These are phyloP conservation scores for Nyssa sinensis DNA, from an alignment of 148 eudicot genomes.

Conservation along the genomic window DNA sequence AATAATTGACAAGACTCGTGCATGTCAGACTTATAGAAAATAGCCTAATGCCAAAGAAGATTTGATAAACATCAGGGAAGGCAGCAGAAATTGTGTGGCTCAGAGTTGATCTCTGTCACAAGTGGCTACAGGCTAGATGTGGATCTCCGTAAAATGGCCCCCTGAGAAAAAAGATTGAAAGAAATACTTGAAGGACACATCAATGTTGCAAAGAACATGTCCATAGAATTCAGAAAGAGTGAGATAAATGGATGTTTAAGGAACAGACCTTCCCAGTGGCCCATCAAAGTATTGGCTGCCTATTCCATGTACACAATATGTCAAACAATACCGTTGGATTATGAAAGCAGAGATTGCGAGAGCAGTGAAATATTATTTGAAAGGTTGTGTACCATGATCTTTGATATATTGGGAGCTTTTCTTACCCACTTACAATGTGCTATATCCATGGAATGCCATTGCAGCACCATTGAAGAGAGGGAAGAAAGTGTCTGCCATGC, in stretches of 20 bases:
- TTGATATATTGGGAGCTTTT: constrained; percentile 40
- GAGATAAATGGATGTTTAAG: constrained; percentile 24
- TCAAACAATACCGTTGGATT: constrained; percentile 32
- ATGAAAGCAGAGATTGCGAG: constrained; percentile 12
- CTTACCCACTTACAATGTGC: constrained; percentile 35
- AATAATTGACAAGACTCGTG: constrained; percentile 33
- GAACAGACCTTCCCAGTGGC: constrained; percentile 41
- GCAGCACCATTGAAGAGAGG: constrained; percentile 42
- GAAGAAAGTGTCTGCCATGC: constrained; percentile 38
- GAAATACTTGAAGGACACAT: constrained; percentile 35
- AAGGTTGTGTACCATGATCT: constrained; percentile 35
- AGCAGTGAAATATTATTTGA: constrained; percentile 30
- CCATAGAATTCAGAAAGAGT: constrained; percentile 23
- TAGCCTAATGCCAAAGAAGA: constrained; percentile 22
- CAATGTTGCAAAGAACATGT: constrained; percentile 31
- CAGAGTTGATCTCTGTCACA: constrained; percentile 38
- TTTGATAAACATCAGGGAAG: constrained; percentile 24
- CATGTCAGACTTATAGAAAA: constrained; percentile 35
- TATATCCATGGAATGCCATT: constrained; percentile 39
- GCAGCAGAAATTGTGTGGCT: constrained; percentile 51
- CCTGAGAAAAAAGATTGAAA: constrained; percentile 23
- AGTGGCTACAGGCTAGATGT: constrained; percentile 58
- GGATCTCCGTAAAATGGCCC: constrained; percentile 34
- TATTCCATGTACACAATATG: constrained; percentile 52
- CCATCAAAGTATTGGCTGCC: constrained; percentile 45